Evolutionary conservation across 148 eudicot genomes (phyloP), one percentile per base, ranked within the genome.

Genomic region (Bassia scoparia): DNA sequence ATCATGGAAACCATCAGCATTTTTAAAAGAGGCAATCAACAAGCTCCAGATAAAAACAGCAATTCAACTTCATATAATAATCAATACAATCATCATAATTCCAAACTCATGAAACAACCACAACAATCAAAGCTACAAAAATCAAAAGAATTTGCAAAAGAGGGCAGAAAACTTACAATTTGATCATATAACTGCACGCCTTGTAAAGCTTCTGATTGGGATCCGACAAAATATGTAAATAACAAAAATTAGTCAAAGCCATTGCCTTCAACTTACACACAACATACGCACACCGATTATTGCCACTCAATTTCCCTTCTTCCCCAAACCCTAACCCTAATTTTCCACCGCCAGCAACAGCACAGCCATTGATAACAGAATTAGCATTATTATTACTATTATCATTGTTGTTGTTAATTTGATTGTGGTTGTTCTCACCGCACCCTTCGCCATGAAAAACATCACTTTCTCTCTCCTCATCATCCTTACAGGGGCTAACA

Each of bases 201-300:
- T 86, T 88, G 72, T 86, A 88, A 65, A 88, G 85, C 71, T 72
- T 77, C 71, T 88, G 91, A 17, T 79, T 74, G 11, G 87, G 78
- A 59, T 88, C 91, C 50, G 84, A 80, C 5, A 88, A 71, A 12
- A 88, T 88, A 72, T 88, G 91, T 62, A 82, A 41, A 62, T 78
- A 78, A 33, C 91, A 88, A 58, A 82, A 86, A 34, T 62, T 77
- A 2, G 91, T 88, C 60, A 88, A 70, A 3, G 89, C 83, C 91
- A 88, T 88, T 1, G 89, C 89, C 83, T 88, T 88, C 60, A 74
- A 54, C 71, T 76, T 76, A 70, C 89, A 88, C 31, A 83, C 84
- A 0, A 84, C 56, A 53, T 74, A 82, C 26, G 76, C 71, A 70
- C 91, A 88, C 44, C 38, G 74, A 67, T 73, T 48, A 61, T 67